Evolutionary conservation across 768 basidiomycete species (phyloP).

Genomic region (Vararia minispora): DNA sequence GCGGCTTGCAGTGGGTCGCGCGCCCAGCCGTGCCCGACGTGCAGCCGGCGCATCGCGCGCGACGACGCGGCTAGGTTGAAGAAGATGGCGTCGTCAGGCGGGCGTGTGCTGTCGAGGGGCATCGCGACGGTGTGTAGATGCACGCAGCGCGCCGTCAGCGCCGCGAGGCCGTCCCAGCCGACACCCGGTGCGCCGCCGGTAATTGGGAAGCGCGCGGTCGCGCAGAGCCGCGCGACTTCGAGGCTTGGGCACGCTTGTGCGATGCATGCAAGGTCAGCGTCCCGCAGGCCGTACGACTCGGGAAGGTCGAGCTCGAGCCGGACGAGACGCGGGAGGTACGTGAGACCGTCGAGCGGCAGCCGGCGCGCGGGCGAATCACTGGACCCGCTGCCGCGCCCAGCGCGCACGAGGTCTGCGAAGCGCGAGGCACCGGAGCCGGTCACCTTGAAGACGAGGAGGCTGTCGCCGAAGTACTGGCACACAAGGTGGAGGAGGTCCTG

Average conservation of each 20-base stretch:
- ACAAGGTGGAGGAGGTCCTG: constrained; percentile 55
- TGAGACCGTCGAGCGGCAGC: constrained; percentile 50
- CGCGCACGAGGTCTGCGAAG: constrained; percentile 73
- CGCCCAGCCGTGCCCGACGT: constrained; percentile 68
- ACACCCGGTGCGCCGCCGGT: constrained; percentile 41
- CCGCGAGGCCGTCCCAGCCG: constrained; percentile 51
- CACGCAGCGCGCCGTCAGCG: constrained; percentile 45
- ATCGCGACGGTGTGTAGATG: constrained; percentile 54
- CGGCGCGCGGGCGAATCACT: constrained; percentile 46
- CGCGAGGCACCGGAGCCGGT: constrained; percentile 60
- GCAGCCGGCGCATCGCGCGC: constrained; percentile 53
- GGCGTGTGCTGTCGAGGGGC: constrained; percentile 46
- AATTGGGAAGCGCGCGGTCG: constrained; percentile 52
- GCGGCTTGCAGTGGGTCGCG: constrained; percentile 57
- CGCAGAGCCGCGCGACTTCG: constrained; percentile 58
- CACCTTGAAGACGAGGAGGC: constrained; percentile 50
- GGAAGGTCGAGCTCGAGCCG: constrained; percentile 74
- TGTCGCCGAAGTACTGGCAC: constrained; percentile 47
- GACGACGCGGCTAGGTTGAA: constrained; percentile 41
- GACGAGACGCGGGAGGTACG: constrained; percentile 38
- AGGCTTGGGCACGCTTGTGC: constrained; percentile 56
- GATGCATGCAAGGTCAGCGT: constrained; percentile 46
- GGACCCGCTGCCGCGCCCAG: constrained; percentile 57
- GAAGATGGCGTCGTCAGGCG: constrained; percentile 35
- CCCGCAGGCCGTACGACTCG: constrained; percentile 57